Evolutionary conservation across 176 grass and related monocot species (phyloP).

Genomic region (Cymbopogon citratus): DNA sequence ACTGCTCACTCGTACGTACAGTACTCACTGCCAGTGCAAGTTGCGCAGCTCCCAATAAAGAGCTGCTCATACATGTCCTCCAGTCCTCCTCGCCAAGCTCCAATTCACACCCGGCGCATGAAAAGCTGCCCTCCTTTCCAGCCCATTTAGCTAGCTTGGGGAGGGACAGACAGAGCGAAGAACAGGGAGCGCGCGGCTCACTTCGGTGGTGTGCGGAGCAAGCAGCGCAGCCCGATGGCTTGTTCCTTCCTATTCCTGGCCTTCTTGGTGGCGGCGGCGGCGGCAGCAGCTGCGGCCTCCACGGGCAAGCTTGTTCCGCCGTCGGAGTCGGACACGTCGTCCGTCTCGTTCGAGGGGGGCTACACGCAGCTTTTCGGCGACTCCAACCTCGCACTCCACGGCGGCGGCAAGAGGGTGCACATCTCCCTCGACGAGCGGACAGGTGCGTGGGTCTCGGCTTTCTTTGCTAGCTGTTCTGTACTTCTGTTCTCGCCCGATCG

Average conservation of each 20-base stretch:
- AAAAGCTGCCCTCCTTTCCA: constrained; percentile 37
- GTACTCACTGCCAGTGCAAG: background rate
- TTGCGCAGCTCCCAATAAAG: constrained; percentile 36
- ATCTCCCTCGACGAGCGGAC: constrained; percentile 81
- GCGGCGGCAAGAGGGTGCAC: constrained; percentile 57
- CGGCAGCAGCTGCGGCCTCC: background rate
- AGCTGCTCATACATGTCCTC: background rate
- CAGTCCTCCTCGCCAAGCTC: background rate
- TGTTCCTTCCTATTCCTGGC: constrained; percentile 6
- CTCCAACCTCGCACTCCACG: constrained; percentile 79
- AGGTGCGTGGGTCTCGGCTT: constrained; percentile 18
- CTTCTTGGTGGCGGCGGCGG: background rate
- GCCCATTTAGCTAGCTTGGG: background rate
- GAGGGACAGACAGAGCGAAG: background rate
- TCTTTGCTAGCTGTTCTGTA: too few species aligned
- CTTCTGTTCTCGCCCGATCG: background rate
- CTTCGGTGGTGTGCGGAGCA: background rate
- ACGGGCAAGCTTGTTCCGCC: constrained; percentile 23
- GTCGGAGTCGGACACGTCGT: constrained; percentile 25
- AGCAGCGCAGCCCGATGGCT: constrained; percentile 27
- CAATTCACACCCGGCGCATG: constrained; percentile 1
- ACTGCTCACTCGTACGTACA: background rate
- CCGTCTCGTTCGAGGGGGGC: constrained; percentile 64
- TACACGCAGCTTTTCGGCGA: constrained; percentile 92
- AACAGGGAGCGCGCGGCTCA: background rate